Evolutionary conservation across 371 early-diverging fungal species (phyloP), one percentile per base, ranked within the genome.

Genomic region (Mortierella sp.): DNA sequence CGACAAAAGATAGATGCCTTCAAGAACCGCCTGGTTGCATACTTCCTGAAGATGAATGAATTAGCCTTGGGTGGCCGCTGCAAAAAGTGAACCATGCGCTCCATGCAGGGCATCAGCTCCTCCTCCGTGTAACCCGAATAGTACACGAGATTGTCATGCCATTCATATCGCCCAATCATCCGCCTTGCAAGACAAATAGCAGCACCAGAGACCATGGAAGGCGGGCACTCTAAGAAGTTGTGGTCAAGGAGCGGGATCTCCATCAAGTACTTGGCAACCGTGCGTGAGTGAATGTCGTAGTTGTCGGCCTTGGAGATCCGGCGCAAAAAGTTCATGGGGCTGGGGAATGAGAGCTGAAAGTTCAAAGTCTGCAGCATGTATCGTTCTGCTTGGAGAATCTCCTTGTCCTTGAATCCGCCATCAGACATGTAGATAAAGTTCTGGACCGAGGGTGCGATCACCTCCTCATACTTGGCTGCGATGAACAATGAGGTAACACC

Each of bases 381-480:
- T 1, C 94, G 88, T 74, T 98, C 98, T 19, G 96, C 96, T 46
- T 87, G 84, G 53, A 93, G 72, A 28, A 98, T 84, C 74, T 98
- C 96, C 23, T 91, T 90, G 49, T 90, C 91, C 3, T 83, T 82
- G 71, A 93, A 92, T 30, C 86, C 88, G 21, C 86, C 86, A 67
- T 93, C 95, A 1, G 94, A 86, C 86, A 94, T 90, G 71, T 84
- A 92, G 19, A 92, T 80, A 74, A 95, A 93, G 74, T 95, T 91
- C 53, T 86, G 73, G 30, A 98, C 73, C 8, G 90, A 86, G 18
- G 97, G 99, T 0, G 91, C 84, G 27, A 87, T 78, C 43, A 96
- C 90, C 80, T 99, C 99, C 85, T 99, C 99, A 82, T 96, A 96
- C 80, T 99, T 99, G 67, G 95, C 83, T 0, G 99, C 98, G 59